phyloP scores from a whole-genome alignment of 2,329 filamentous ascomycete genomes.

The Drechslerella dactyloides region DNA sequence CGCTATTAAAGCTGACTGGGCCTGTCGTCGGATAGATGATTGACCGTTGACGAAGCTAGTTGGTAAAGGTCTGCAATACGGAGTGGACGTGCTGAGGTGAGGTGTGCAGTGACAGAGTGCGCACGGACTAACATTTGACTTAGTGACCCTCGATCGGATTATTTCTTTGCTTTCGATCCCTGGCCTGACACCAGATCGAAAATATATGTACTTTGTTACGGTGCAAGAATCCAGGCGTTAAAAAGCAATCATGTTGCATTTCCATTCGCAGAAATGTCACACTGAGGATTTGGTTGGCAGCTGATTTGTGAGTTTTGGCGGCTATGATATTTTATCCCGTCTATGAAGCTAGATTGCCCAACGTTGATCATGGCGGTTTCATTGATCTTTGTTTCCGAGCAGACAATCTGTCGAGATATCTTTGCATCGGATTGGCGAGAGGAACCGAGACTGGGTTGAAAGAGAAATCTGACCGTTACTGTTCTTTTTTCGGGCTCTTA shows the following conservation, averaged over 20 bases:
- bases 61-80: conserved; percentile 17
- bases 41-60: conserved; percentile 6
- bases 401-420: not conserved
- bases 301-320: conserved; percentile 29
- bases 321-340: conserved; percentile 50
- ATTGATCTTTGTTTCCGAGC: not conserved
- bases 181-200: conserved; percentile 21
- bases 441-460: conserved; percentile 18
- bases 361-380: not conserved
- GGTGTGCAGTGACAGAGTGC: conserved; percentile 34
- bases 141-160: conserved; percentile 41
- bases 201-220: conserved; percentile 2
- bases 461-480: conserved; percentile 26
- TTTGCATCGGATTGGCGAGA: conserved; percentile 29
- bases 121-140: conserved; percentile 25
- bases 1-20: not conserved
- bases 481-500: conserved; percentile 24
- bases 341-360: conserved; percentile 45
- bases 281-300: conserved; percentile 30
- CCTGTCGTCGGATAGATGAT: not conserved
- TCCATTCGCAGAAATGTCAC: conserved; percentile 41
- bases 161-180: conserved; percentile 35
- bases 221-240: conserved; percentile 12
- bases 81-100: conserved; percentile 12
- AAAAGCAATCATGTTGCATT: conserved; percentile 32